Evolutionary conservation across 495 filamentous ascomycete genomes (phyloP), one percentile per base, ranked within the genome.

Genomic region (Penicillium dipodomyicola): DNA sequence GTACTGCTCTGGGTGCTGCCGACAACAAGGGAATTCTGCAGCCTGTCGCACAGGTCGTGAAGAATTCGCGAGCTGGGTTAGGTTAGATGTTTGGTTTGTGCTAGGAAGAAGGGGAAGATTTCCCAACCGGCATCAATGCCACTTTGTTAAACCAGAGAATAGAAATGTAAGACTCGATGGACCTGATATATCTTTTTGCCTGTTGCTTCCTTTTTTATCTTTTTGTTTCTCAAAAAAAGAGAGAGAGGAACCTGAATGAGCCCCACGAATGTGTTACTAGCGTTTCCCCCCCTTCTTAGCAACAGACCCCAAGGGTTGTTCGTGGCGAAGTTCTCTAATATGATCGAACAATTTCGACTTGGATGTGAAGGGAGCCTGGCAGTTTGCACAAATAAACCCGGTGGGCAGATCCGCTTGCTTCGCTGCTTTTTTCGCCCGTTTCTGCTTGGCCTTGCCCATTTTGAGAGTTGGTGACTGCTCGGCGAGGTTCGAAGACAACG

Each of bases 1-100:
- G 94, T 5, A 97, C 86, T 70, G 87, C 86, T 7, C 78, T 99
- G n/a, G 94, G 94, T 41, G 81, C 87, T 5, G 63, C 78, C 10
- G 86, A 94, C 56, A 94, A 94, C 68, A 89, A 94, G 69, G 94
- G 95, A 33, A 93, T 96, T 49, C 67, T 94, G 57, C 80, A 87
- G 59, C 95, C 95, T 2, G 86, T 99, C 39, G 78, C 81, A n/a
- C 91, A 95, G 55, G 84, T 95, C 51, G 85, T 97, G 41, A 96
- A 94, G 78, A 90, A 85, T 44, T 80, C 84, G 4, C 92, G 89
- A 65, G 85, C 90, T 23, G 94, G 94, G 23, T 72, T 98, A 52
- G 92, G 92, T 43, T 89, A 83, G 82, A 42, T 25, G 23, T 37
- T 37, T 15, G 35, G 17, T 12, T 23, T 43, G 40, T 11, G 17